Evolutionary conservation across 2,329 filamentous ascomycete species (phyloP), one percentile per base, ranked within the genome.

Genomic region (Cladophialophora carrionii): DNA sequence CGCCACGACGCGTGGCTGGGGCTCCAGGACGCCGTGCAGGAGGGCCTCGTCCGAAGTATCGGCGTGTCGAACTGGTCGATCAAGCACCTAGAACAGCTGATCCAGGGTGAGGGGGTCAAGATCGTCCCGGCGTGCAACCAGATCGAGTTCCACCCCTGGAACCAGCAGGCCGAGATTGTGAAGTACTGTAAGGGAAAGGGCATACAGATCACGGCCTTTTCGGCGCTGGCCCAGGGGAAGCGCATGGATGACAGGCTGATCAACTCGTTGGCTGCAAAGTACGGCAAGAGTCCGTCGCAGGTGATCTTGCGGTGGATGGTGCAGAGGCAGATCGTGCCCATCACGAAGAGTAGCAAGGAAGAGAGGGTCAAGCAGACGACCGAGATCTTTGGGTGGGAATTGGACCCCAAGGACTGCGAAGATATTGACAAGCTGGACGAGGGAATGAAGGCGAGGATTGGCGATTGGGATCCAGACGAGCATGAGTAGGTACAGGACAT

Each of bases 1-100:
- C 79, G 88, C 41, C 85, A 85, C 75, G 78, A 83, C 67, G 78
- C 90, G 73, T 92, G 88, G 88, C 78, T 81, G 63, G 87, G 86
- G 0, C 76, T 92, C 71, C 88, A 91, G 77, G 61, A 69, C 51
- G 62, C 62, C 7, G 67, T 67, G 20, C 56, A 62, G 24, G 49
- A 22, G n/a, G 65, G 67, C 1, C 53, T 64, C 51, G 65, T 69
- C 4, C 67, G 59, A 24, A 67, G 59, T 24, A 69, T 69, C 20
- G 67, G 67, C 17, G 65, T 67, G 29, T 60, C 53, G 14, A 69
- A 69, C 52, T 69, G 67, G 67, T 58, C 67, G 6, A 49, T 65
- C 3, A 61, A 49, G 37, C 67, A 69, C 48, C 60, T 69, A 20
- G 67, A 69, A 20, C 65, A 69, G 43, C 59, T 69, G 31, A 62